These are phyloP conservation scores for Cercospora nicotianae DNA, from an alignment of 2,329 filamentous ascomycete genomes.

Conservation along the genomic window DNA sequence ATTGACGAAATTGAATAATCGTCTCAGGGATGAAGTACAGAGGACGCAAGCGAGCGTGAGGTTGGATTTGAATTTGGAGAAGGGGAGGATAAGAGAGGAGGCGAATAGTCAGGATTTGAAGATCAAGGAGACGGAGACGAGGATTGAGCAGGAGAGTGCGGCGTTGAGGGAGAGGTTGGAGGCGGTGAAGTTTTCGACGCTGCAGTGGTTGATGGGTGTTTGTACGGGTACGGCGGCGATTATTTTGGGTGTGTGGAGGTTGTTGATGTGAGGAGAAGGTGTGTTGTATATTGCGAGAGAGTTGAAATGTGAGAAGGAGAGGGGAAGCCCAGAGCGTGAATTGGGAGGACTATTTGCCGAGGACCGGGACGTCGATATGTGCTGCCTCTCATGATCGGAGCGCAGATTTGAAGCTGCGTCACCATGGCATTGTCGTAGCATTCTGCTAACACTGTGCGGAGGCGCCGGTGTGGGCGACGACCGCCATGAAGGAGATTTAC, in stretches of 20 bases:
- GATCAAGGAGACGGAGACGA: slow-evolving; percentile 97
- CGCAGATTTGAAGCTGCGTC: too few relatives aligned
- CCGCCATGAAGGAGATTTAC: too few relatives aligned
- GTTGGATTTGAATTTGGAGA: slow-evolving; percentile 91
- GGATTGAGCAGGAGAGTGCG: slow-evolving; percentile 97
- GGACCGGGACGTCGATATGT: too few relatives aligned
- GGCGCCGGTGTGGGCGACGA: too few relatives aligned
- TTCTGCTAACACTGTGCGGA: too few relatives aligned
- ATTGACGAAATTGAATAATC: slow-evolving; percentile 85
- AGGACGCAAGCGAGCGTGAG: slow-evolving; percentile 90
- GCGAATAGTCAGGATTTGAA: slow-evolving; percentile 95
- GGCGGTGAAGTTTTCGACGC: slow-evolving; percentile 94
- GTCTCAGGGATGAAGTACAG: slow-evolving; percentile 88
- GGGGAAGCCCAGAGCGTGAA: too few relatives aligned
- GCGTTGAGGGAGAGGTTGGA: slow-evolving; percentile 87
- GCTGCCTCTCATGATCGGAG: too few relatives aligned
- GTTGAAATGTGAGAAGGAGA: too few relatives aligned
- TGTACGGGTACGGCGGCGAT: slow-evolving; percentile 66
- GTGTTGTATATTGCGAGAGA: too few relatives aligned
- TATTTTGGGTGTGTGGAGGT: slow-evolving; percentile 66
- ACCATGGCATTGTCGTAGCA: too few relatives aligned
- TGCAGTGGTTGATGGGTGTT: slow-evolving; percentile 93
- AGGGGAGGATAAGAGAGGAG: slow-evolving; percentile 93
- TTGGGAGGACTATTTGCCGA: too few relatives aligned
- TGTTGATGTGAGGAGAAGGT: slow-evolving; percentile 64